Evolutionary conservation across 352 stramenopile species (phyloP), one percentile per base, ranked within the genome.

Genomic region (Globisporangium carolinianum): DNA sequence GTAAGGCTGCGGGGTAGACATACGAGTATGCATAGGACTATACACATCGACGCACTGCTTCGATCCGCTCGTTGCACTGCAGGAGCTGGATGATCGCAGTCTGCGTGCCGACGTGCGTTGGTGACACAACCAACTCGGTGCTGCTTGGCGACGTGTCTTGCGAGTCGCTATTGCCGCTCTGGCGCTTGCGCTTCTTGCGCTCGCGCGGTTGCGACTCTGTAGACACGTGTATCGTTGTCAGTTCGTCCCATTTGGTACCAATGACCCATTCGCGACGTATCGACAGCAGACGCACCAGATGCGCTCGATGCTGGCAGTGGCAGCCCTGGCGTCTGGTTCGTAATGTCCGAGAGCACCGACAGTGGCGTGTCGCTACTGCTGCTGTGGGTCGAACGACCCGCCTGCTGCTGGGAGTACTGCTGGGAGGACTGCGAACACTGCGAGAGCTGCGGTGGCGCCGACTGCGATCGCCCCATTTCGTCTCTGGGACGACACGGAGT

Each of bases 311-410:
- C 41, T 24, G 24, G 24, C 24, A 24, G 24, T 4, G 48, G 14
- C n/a, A 24, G 32, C 8, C 32, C 36, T 5, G 35, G 46, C 6
- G 47, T 36, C 35, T 81, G 68, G 58, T 89, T 89, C n/a, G 79
- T 89, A 46, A 89, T 89, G 51, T 89, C 79, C 0, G 66, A 61
- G 18, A 89, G 53, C 3, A 75, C 73, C 1, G 47, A 38, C 11
- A 62, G 59, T 3, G 6, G 51, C 57, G n/a, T 47, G 14, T n/a
- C 62, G 61, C 5, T 65, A 70, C 6, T 62, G 63, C 9, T 24
- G 24, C 24, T 24, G 24, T 24, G 24, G 24, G 24, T 24, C 24
- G 24, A 24, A 24, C 24, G 24, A 2, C 24, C 24, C 1, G 24
- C 24, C 24, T 24, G 24, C n/a, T n/a, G n/a, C n/a, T n/a, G n/a